Evolutionary conservation across 139 green algal species (phyloP).

Genomic region (Chlorella sorokiniana): DNA sequence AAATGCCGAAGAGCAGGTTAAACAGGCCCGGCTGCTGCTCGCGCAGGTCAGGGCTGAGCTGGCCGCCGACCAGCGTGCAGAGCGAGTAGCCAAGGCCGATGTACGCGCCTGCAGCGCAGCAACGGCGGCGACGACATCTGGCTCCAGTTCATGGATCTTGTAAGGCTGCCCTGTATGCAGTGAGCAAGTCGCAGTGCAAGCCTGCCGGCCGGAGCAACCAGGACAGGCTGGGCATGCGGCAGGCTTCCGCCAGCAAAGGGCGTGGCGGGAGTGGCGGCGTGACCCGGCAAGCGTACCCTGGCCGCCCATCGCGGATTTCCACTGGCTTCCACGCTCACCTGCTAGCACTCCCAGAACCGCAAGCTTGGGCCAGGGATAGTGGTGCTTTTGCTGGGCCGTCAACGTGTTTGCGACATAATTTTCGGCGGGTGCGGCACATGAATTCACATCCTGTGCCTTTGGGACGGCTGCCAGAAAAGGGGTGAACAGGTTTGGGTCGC

Average conservation of each 20-base stretch:
- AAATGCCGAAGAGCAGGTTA: conserved; percentile 27
- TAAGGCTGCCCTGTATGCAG: background rate
- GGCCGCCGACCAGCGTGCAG: conserved; percentile 12
- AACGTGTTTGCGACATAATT: background rate
- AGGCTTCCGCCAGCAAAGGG: too few species aligned
- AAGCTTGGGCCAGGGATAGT: conserved; percentile 14
- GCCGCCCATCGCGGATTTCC: background rate
- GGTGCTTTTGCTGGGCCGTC: background rate
- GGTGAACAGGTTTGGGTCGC: background rate
- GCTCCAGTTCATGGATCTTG: background rate
- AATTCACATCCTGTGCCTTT: background rate
- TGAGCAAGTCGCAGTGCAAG: background rate
- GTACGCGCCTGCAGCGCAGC: conserved; percentile 14
- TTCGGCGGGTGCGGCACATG: background rate
- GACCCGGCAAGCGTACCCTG: background rate
- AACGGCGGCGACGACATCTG: background rate
- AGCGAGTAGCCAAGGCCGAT: conserved; percentile 13
- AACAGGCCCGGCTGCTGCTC: conserved; percentile 1
- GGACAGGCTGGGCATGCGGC: too few species aligned
- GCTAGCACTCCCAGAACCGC: conserved; percentile 1
- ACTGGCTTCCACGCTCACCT: background rate
- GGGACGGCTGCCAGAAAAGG: background rate
- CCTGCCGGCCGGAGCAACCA: too few species aligned
- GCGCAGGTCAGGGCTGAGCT: background rate
- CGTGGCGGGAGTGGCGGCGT: background rate